phyloP scores from a whole-genome alignment of 257 asterid genomes.

The Nicotiana paniculata region DNA sequence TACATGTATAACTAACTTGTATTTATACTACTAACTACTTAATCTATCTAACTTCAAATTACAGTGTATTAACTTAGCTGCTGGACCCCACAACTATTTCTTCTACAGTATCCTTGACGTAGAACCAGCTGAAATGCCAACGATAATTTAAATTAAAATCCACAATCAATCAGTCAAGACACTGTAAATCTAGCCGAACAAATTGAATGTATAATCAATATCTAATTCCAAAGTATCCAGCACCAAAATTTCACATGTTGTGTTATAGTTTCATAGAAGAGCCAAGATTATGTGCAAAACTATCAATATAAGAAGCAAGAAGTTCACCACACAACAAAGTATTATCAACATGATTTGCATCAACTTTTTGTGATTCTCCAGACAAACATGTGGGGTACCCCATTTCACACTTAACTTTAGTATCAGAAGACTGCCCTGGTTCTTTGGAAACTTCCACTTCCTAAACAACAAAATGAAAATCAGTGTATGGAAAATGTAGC shows the following conservation, averaged over 20 bases:
- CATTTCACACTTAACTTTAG: constrained; percentile 28
- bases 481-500: not conserved
- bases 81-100: too few relatives aligned
- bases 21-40: too few relatives aligned
- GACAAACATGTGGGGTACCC: constrained; percentile 29
- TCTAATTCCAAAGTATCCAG: constrained; percentile 53
- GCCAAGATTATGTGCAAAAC: constrained; percentile 8
- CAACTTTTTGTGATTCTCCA: constrained; percentile 32
- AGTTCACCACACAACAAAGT: constrained; percentile 42
- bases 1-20: too few relatives aligned
- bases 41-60: too few relatives aligned
- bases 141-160: constrained; percentile 14
- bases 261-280: constrained; percentile 18
- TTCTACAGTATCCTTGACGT: constrained; percentile 59
- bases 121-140: constrained; percentile 32
- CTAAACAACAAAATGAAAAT: constrained; percentile 24
- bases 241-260: constrained; percentile 37
- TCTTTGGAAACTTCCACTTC: constrained; percentile 29
- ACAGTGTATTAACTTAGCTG: too few relatives aligned
- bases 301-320: constrained; percentile 20
- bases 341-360: constrained; percentile 9
- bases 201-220: not conserved
- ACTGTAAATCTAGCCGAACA: not conserved
- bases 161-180: constrained; percentile 17
- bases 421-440: constrained; percentile 15